Base-by-base conservation (phyloP, 2,329 filamentous ascomycete species). In the Fusarium coffeatum region DNA sequence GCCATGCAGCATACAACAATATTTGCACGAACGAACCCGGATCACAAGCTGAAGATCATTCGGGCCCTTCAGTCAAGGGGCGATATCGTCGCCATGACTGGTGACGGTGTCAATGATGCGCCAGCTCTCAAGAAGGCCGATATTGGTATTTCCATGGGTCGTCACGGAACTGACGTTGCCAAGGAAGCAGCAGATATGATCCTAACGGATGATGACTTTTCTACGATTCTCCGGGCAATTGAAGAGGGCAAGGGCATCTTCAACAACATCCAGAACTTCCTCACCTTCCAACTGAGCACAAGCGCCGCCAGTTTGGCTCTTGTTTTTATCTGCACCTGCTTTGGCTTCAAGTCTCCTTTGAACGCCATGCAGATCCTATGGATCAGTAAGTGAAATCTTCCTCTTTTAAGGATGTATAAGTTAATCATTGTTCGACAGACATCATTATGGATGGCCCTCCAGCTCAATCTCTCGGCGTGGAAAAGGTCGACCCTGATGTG, bases 361-460 rank as follows among this genome's bases (percentile, higher is more conserved):
- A 99, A 99, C 79, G 94, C 96, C 51, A 99, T 99, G 96, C 96
- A 99, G 83, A 99, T 99, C 83, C 87, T 99, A 43, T 99, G 96
- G 96, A 99, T 99, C 77, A 99, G 95, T 98, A 84, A 83, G 93
- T 88, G 15, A 9, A 50, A 9, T n/a, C 8, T 3, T 6, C 12
- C 18, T 43, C 23, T 12, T 12, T 18, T 5, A 25, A 13, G 9
- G 8, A 15, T 42, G 12, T 18, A 20, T 41, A 40, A 27, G 18
- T 66, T 76, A 65, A 78, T 58, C 47, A 20, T 34, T 37, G 40
- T 55, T 15, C 25, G 23, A 13, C 73, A 98, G 95, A 99, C 79
- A 98, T 99, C 77, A 94, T 99, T 75, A 99, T 99, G 97, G 97
- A 99, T 81, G 96, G 97, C 12, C 96, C 96, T 18, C 96, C 96